Evolutionary conservation across 192 early-diverging fungal species (phyloP).

Genomic region (Funneliformis geosporum): DNA sequence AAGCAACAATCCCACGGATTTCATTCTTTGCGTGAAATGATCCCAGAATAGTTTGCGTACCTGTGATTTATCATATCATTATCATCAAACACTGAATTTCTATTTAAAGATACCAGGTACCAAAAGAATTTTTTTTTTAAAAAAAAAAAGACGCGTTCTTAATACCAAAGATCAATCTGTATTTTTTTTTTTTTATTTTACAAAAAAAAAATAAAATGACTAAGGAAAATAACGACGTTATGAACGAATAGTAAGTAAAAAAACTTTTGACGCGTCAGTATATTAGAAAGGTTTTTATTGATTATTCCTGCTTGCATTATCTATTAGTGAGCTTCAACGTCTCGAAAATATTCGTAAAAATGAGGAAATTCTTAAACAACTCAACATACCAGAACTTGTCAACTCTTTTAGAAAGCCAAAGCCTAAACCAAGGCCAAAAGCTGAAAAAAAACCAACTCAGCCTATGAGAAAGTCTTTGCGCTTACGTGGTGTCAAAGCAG

Average conservation of each 20-base stretch:
- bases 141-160: not conserved
- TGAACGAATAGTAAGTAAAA: constrained; percentile 16
- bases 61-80: not conserved
- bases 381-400: constrained; percentile 33
- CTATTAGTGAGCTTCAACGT: constrained; percentile 40
- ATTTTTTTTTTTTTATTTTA: not conserved
- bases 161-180: not conserved
- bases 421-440: constrained; percentile 25
- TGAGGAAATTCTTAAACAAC: constrained; percentile 38
- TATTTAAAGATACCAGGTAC: not conserved
- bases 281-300: not conserved
- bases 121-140: not conserved
- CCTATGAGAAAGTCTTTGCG: constrained; percentile 25
- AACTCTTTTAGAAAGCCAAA: constrained; percentile 2
- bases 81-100: not conserved
- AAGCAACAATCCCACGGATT: too few relatives aligned
- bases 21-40: not conserved
- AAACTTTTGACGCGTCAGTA: not conserved
- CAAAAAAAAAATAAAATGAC: not conserved
- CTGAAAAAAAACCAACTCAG: not conserved
- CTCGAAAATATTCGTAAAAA: constrained; percentile 48
- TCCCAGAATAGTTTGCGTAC: not conserved
- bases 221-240: not conserved
- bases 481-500: constrained; percentile 6
- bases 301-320: not conserved